Evolutionary conservation across 1,139 yeast genomes (phyloP).

Genomic region (Blastobotrys proliferans): DNA sequence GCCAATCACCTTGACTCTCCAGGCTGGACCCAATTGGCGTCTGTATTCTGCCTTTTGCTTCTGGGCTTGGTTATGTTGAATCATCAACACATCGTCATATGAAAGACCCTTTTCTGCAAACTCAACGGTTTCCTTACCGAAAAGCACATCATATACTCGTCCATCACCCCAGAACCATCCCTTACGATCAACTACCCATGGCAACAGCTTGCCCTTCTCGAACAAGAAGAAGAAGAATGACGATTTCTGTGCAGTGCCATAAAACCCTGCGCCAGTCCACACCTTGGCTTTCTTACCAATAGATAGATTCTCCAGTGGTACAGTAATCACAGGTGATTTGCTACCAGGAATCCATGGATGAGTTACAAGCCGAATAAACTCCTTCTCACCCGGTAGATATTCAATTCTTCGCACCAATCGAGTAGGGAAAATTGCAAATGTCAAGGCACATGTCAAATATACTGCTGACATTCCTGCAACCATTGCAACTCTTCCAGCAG

Average conservation of each 20-base stretch:
- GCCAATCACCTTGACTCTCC: conserved; percentile 36
- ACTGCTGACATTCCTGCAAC: conserved; percentile 42
- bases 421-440: conserved; percentile 55
- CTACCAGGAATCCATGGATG: conserved; percentile 74
- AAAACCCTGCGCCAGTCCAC: conserved; percentile 83
- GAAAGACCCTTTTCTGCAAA: conserved; percentile 75
- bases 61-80: conserved; percentile 30
- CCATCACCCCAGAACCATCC: conserved; percentile 95
- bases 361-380: conserved; percentile 59
- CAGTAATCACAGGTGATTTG: conserved; percentile 69
- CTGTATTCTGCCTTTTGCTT: conserved; percentile 34
- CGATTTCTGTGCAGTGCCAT: conserved; percentile 74
- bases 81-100: conserved; percentile 48
- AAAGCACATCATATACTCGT: conserved; percentile 70
- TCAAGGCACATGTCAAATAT: conserved; percentile 39
- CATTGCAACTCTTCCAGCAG: conserved; percentile 40
- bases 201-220: conserved; percentile 52
- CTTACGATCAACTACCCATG: conserved; percentile 77
- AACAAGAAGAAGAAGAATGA: conserved; percentile 69
- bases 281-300: conserved; percentile 63
- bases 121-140: conserved; percentile 72
- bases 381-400: conserved; percentile 57
- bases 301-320: conserved; percentile 53
- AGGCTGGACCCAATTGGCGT: conserved; percentile 38
- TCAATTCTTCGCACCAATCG: conserved; percentile 71